phyloP scores from a whole-genome alignment of 192 early-diverging fungal species.

The Entomortierella lignicola region DNA sequence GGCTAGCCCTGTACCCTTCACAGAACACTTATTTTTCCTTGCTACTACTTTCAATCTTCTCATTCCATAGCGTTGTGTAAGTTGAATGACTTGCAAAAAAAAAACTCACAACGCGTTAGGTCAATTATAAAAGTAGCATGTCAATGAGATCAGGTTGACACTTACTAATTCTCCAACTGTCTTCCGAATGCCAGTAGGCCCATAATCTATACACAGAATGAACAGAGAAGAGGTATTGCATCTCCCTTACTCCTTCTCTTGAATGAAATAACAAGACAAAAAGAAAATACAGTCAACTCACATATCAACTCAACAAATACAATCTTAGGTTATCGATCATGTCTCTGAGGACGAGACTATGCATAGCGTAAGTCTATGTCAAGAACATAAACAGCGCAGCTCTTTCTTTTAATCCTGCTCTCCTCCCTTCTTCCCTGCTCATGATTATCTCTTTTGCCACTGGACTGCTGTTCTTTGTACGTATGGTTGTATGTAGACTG shows the following conservation, averaged over 20 bases:
- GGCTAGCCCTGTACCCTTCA: neutral
- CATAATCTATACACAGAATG: constrained; percentile 1
- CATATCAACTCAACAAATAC: neutral
- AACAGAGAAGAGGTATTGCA: constrained; percentile 22
- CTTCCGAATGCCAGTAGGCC: neutral
- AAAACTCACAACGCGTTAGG: neutral
- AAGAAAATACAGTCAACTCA: neutral
- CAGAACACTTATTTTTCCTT: neutral
- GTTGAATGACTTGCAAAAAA: neutral
- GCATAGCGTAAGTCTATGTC: constrained; percentile 31
- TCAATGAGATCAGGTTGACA: neutral
- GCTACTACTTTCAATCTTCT: neutral
- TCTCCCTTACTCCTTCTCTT: neutral
- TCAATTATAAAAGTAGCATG: neutral
- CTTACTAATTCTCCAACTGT: neutral
- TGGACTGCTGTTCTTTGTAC: neutral
- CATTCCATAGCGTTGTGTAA: neutral
- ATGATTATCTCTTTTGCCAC: too few relatives aligned
- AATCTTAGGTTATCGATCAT: constrained; percentile 18
- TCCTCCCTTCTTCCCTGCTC: neutral
- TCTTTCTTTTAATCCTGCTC: neutral
- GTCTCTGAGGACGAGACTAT: constrained; percentile 49
- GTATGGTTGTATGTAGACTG: too few relatives aligned
- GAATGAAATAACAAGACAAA: neutral
- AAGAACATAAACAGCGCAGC: neutral